Evolutionary conservation across 2,329 filamentous ascomycete genomes (phyloP).

Genomic region (Paecilomyces sp.): DNA sequence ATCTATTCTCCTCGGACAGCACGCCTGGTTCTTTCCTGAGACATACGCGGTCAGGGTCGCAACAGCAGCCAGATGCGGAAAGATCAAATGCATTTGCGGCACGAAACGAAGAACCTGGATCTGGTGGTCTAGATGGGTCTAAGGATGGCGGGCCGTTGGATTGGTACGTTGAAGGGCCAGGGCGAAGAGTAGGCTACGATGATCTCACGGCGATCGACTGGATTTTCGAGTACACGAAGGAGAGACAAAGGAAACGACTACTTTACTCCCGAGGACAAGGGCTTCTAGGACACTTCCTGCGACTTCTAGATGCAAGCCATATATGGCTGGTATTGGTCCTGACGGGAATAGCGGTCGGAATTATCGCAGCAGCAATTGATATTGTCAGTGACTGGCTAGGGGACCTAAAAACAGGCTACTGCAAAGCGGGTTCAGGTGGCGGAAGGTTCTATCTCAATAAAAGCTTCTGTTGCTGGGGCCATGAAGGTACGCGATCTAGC

Average conservation of each 20-base stretch:
- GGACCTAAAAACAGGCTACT: conserved; percentile 86
- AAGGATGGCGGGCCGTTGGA: conserved; percentile 49
- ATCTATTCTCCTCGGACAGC: conserved; percentile 27
- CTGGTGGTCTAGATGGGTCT: conserved; percentile 18
- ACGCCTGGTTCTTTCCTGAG: conserved; percentile 17
- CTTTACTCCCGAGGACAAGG: conserved; percentile 64
- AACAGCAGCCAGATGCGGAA: conserved; percentile 19
- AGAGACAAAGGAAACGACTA: conserved; percentile 77
- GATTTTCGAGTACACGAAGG: conserved; percentile 98
- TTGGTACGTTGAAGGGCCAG: conserved; percentile 87
- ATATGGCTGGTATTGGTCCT: conserved; percentile 85
- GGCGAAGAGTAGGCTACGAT: conserved; percentile 86
- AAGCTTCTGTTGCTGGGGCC: conserved; percentile 87
- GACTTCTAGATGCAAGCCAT: conserved; percentile 76
- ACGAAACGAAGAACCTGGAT: conserved; percentile 13
- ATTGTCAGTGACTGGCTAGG: conserved; percentile 88
- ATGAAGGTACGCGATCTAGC: conserved; percentile 51
- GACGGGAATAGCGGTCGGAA: conserved; percentile 75
- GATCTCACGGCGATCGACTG: conserved; percentile 97
- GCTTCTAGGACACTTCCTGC: conserved; percentile 63
- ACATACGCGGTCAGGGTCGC: conserved; percentile 13
- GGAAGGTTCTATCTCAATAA: conserved; percentile 88
- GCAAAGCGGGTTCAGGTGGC: conserved; percentile 66
- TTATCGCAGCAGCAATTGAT: conserved; percentile 82
- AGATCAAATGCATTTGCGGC: conserved; percentile 17